Evolutionary conservation across 1,284 basidiomycete species (phyloP).

Genomic region (Tilletia walkeri): DNA sequence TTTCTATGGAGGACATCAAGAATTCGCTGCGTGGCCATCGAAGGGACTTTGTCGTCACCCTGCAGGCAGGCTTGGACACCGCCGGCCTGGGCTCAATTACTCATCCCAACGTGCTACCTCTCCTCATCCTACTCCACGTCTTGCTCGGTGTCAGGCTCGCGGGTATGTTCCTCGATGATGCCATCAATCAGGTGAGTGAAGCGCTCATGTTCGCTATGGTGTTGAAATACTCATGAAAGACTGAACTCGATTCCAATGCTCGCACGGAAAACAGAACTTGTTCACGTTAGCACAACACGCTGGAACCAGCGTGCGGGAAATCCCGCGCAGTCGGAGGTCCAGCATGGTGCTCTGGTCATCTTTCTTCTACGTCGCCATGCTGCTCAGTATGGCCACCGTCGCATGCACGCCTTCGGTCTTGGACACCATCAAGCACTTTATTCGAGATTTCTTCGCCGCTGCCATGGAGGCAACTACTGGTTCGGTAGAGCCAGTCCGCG

Average conservation of each 20-base stretch:
- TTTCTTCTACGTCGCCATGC: background rate
- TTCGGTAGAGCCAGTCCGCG: too few relatives aligned
- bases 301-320: too few relatives aligned
- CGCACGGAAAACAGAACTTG: background rate
- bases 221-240: too few relatives aligned
- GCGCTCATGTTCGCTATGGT: too few relatives aligned
- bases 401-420: background rate
- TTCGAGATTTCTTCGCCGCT: background rate
- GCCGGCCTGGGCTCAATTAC: conserved; percentile 2
- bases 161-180: conserved; percentile 8
- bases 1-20: background rate
- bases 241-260: too few relatives aligned
- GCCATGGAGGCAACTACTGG: too few relatives aligned
- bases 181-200: conserved; percentile 8
- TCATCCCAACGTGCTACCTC: conserved; percentile 11
- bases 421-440: background rate
- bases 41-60: background rate
- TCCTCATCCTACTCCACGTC: conserved; percentile 2
- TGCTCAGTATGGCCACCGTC: background rate
- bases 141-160: background rate
- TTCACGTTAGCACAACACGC: conserved; percentile 6
- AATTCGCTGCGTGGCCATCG: background rate
- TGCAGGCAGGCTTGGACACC: background rate
- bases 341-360: background rate
- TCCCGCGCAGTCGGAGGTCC: background rate